phyloP scores from a whole-genome alignment of 768 basidiomycete genomes.

The Serendipita indica region DNA sequence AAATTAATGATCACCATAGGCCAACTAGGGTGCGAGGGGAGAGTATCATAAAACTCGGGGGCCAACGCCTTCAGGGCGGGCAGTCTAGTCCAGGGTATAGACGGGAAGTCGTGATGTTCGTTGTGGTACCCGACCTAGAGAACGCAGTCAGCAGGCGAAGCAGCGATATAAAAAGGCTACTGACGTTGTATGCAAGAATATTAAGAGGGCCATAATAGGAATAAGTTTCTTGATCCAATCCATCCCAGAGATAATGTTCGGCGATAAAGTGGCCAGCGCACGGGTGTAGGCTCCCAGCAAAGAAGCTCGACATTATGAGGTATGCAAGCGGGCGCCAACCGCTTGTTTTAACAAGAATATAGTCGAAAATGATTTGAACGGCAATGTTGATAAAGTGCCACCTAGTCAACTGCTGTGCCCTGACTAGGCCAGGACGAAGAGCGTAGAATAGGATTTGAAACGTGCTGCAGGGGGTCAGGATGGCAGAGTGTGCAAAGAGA shows the following conservation, averaged over 20 bases:
- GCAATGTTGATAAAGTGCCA: constrained; percentile 78
- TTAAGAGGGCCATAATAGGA: constrained; percentile 93
- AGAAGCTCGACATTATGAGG: constrained; percentile 80
- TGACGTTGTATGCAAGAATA: constrained; percentile 78
- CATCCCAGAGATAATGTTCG: constrained; percentile 92
- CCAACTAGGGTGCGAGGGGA: constrained; percentile 86
- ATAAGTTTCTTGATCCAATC: constrained; percentile 86
- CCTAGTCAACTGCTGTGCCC: constrained; percentile 57
- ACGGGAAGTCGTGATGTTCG: constrained; percentile 98
- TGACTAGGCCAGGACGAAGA: constrained; percentile 83
- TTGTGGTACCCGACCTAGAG: constrained; percentile 94
- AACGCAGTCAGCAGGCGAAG: neutral
- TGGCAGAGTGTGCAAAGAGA: neutral
- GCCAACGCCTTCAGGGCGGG: constrained; percentile 70
- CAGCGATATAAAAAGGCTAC: constrained; percentile 20
- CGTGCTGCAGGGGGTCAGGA: constrained; percentile 35
- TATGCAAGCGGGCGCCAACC: constrained; percentile 51
- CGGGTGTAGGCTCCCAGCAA: constrained; percentile 91
- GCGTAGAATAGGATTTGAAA: constrained; percentile 99
- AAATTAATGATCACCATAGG: constrained; percentile 90
- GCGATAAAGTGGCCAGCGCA: constrained; percentile 97
- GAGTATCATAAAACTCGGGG: constrained; percentile 78
- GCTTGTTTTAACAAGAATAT: constrained; percentile 37
- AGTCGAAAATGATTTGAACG: constrained; percentile 58
- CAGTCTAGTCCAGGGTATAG: constrained; percentile 86